Conservation (phyloP, 345 rosid species). For the Gossypium turneri region DNA sequence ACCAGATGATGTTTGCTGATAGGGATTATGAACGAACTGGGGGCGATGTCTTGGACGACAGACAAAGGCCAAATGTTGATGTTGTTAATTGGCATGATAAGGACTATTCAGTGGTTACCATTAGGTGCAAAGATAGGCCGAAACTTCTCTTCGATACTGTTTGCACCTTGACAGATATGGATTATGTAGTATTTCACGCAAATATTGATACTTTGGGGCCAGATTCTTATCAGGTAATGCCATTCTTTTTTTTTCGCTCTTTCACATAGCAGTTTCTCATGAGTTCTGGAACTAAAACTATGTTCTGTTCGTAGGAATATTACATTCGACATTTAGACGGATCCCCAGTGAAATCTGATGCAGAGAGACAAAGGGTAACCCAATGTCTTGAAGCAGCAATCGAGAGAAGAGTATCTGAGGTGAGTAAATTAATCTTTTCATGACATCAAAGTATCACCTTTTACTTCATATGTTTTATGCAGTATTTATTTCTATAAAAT, state of each 20-base stretch:
- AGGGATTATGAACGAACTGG: constrained; percentile 72
- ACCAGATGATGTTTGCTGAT: constrained; percentile 97
- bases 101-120: constrained; percentile 78
- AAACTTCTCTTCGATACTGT: constrained; percentile 89
- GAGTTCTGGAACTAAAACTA: background rate
- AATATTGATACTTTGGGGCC: constrained; percentile 31
- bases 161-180: constrained; percentile 92
- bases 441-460: constrained; percentile 3
- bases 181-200: constrained; percentile 61
- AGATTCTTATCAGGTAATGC: constrained; percentile 44
- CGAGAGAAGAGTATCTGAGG: constrained; percentile 92
- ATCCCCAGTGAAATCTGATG: constrained; percentile 63
- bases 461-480: background rate
- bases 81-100: constrained; percentile 81
- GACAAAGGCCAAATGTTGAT: constrained; percentile 58
- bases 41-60: constrained; percentile 50
- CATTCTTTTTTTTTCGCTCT: background rate
- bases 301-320: constrained; percentile 46
- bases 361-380: constrained; percentile 70
- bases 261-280: background rate
- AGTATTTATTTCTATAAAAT: background rate
- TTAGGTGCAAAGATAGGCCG: constrained; percentile 83
- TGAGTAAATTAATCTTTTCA: constrained; percentile 13
- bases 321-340: constrained; percentile 78
- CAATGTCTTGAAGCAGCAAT: constrained; percentile 96